Base-by-base conservation (phyloP, 2,329 filamentous ascomycete genomes). In the Exophiala oligosperma region DNA sequence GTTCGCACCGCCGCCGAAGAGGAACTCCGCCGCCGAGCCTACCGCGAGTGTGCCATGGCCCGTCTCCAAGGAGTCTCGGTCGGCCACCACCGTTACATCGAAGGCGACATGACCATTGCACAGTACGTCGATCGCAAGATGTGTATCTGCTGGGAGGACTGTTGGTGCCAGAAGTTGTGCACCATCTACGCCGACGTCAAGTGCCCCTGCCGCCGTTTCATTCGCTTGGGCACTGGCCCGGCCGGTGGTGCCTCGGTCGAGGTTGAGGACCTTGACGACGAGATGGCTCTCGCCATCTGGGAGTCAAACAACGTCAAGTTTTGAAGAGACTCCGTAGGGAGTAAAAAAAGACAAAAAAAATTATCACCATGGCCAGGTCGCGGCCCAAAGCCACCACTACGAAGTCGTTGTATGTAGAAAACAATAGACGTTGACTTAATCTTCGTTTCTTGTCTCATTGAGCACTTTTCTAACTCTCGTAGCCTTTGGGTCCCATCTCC, bases 111-210 rank as follows among this genome's bases (percentile, higher is more conserved):
- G 62, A 66, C 51, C 17, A 28, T 66, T 23, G 65, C 62, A 41
- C 62, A 67, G 29, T 67, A 67, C 56, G 26, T 54, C 23, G 58
- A 28, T n/a, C 56, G 52, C 8, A 53, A 54, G 4, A 50, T 67
- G 23, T 67, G 65, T 48, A 53, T 67, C 21, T 67, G 65, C 58
- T 67, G 65, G 65, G 62, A 54, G 21, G 44, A 23, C 7, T 67
- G 65, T 54, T 59, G 49, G 41, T 67, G 65, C 57, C 56, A 38
- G 24, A 63, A 63, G 54, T 43, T 67, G 43, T 67, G 65, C 58
- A 63, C 60, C n/a, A 52, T 60, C 35, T 67, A 59, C 29, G 61
- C 46, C 26, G 65, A 67, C 32, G 43, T 67, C 49, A 23, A 61
- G 26, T 67, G 65, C 29, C 64, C 64, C n/a, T 67, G 65, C 59